Evolutionary conservation across 1,139 yeast species (phyloP).

Genomic region (Spathaspora jeffriesii): DNA sequence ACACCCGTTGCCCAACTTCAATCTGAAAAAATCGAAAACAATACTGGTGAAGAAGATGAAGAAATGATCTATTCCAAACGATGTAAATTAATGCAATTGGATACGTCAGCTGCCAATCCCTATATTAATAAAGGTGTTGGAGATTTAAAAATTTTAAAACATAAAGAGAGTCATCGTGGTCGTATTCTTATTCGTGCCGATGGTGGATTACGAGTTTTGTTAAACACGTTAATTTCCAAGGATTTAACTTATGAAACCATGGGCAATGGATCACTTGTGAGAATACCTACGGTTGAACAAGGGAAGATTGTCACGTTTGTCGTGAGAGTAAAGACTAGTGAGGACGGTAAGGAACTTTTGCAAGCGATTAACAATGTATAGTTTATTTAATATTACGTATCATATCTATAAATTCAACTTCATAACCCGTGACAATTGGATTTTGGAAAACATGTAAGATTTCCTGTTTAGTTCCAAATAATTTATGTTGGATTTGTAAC

Average conservation of each 20-base stretch:
- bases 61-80: slow-evolving; percentile 61
- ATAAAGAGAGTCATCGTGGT: slow-evolving; percentile 57
- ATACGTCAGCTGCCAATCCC: slow-evolving; percentile 48
- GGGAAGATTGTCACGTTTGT: slow-evolving; percentile 56
- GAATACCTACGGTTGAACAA: slow-evolving; percentile 55
- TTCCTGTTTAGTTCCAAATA: slow-evolving; percentile 53
- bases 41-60: slow-evolving; percentile 90
- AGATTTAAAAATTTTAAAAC: slow-evolving; percentile 69
- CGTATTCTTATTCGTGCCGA: slow-evolving; percentile 86
- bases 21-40: slow-evolving; percentile 39
- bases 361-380: slow-evolving; percentile 47
- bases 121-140: slow-evolving; percentile 78
- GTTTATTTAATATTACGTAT: slow-evolving; percentile 24
- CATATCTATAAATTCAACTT: slow-evolving; percentile 45
- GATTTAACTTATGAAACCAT: slow-evolving; percentile 55
- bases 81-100: slow-evolving; percentile 69
- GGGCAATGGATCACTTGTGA: slow-evolving; percentile 60
- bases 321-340: slow-evolving; percentile 64
- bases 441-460: slow-evolving; percentile 32
- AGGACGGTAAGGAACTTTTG: slow-evolving; percentile 68
- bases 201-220: slow-evolving; percentile 79
- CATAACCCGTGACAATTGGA: slow-evolving; percentile 45
- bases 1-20: slow-evolving; percentile 47
- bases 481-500: slow-evolving; percentile 49
- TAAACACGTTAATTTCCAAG: slow-evolving; percentile 60